Evolutionary conservation across 1,284 basidiomycete genomes (phyloP), one percentile per base, ranked within the genome.

Genomic region (Tilletia walkeri): DNA sequence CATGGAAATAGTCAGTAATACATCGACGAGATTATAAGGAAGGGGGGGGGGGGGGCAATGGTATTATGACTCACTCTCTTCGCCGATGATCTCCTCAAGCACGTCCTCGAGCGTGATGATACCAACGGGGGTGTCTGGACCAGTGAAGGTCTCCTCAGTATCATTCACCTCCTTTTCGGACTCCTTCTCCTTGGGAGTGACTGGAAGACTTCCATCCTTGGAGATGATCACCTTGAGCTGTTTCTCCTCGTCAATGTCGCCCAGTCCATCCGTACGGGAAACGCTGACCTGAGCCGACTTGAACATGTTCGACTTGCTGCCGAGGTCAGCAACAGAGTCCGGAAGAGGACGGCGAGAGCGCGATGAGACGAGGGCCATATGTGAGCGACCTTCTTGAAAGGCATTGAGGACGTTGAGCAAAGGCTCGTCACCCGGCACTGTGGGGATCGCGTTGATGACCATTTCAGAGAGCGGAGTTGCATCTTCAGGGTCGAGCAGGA

Each of bases 81-180:
- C 80, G 41, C 78, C 77, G 66, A 83, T 78, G 16, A 75, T 49
- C 71, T 76, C 91, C 88, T 95, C 93, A 9, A 95, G 86, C 18
- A 95, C 92, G 76, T 95, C 93, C 84, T 95, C 94, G 2, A 95
- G 87, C 0, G 94, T 95, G 75, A 95, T 95, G 81, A 95, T 93
- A 71, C 94, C 94, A 34, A 95, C 86, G 1, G 93, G 93, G 88
- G 73, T 74, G 36, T 67, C 66, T 0, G 66, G 45, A 0, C 65
- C 59, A 20, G 14, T 4, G 34, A 63, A 63, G 6, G 36, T 12
- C n/a, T 63, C 59, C 18, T 63, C 59, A 18, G n/a, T 1, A 6
- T 53, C 50, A 53, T 6, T 10, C 7, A 9, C 2, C 36, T 63
- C 59, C 59, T 63, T 36, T 10, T 14, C 48, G 18, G 18, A n/a